A percentile compares a stretch with the other conserved stretches of the same genome.
phyloP scores from a whole-genome alignment of 2,329 filamentous ascomycete species.

The Aspergillus fijiensis region DNA sequence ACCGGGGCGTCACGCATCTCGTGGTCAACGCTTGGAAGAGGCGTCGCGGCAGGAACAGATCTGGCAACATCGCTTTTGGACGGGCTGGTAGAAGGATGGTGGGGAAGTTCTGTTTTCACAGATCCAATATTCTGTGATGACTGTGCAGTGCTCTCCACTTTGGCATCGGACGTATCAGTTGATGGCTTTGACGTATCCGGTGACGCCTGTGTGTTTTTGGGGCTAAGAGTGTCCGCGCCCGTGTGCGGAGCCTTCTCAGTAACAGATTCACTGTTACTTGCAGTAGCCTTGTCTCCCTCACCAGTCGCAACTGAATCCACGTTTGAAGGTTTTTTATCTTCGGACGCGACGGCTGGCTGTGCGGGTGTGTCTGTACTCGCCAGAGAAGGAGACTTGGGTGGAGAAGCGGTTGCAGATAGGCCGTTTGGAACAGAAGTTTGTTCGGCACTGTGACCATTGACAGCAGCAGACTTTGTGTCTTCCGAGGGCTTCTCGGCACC shows the following conservation, averaged over 20 bases:
- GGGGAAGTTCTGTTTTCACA: constrained; percentile 36
- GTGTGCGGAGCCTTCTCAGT: constrained; percentile 4
- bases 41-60: constrained; percentile 18
- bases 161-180: constrained; percentile 13
- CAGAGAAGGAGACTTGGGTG: constrained; percentile 31
- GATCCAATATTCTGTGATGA: constrained; percentile 19
- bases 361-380: constrained; percentile 13
- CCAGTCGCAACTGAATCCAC: constrained; percentile 12
- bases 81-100: constrained; percentile 31
- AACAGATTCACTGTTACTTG: constrained; percentile 1
- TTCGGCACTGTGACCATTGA: constrained; percentile 32
- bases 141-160: constrained; percentile 23
- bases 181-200: constrained; percentile 13
- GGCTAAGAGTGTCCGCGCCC: neutral
- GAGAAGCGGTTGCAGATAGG: constrained; percentile 24
- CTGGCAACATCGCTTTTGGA: constrained; percentile 22
- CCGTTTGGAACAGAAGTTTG: constrained; percentile 32
- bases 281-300: constrained; percentile 9
- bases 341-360: constrained; percentile 6
- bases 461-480: constrained; percentile 16
- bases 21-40: constrained; percentile 41
- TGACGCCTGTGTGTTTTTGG: constrained; percentile 9
- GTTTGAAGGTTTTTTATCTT: constrained; percentile 14
- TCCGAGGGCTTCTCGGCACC: constrained; percentile 16
- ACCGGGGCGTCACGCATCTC: constrained; percentile 58